Conservation (phyloP, 75 land plant genomes). For the Selaginella tamariscina region DNA sequence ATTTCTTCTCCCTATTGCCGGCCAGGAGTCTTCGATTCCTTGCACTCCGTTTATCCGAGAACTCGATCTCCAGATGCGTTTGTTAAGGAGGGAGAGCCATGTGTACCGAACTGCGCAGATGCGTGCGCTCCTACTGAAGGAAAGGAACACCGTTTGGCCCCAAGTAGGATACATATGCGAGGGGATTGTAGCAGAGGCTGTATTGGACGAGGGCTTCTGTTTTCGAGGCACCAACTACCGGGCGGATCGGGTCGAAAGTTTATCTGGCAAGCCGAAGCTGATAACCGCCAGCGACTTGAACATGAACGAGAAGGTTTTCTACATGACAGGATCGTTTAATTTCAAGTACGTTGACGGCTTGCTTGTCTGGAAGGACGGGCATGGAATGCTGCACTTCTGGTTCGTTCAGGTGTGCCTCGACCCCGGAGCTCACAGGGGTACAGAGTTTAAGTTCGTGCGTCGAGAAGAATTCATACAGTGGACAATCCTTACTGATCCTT, state of each 20-base stretch:
- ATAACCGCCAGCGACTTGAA: conserved; percentile 3
- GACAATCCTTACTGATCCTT: conserved; percentile 3
- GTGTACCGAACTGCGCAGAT: conserved; percentile 1
- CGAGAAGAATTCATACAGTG: conserved; percentile 1
- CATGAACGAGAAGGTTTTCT: conserved; percentile 1
- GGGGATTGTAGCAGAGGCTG: conserved; percentile 4
- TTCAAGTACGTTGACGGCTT: conserved; percentile 3
- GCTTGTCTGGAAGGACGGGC: conserved; percentile 4
- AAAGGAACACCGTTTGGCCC: conserved; percentile 3
- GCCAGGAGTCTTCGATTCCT: conserved; percentile 3
- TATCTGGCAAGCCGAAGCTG: conserved; percentile 3
- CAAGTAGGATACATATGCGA: conserved; percentile 3
- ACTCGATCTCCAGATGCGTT: conserved; percentile 3
- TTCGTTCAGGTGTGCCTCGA: conserved; percentile 1
- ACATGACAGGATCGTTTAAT: conserved; percentile 2
- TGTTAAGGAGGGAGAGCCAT: conserved; percentile 3
- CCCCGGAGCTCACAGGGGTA: background rate
- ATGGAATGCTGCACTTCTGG: conserved; percentile 1
- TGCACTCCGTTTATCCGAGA: conserved; percentile 1
- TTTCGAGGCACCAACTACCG: conserved; percentile 3
- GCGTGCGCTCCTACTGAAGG: conserved; percentile 4
- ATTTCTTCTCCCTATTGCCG: conserved; percentile 3
- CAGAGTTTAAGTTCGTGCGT: conserved; percentile 3
- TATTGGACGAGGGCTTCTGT: conserved; percentile 3
- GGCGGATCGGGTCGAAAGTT: conserved; percentile 1